Base-by-base conservation (phyloP, 352 stramenopile genomes). In the Phytophthora fragariaefolia region DNA sequence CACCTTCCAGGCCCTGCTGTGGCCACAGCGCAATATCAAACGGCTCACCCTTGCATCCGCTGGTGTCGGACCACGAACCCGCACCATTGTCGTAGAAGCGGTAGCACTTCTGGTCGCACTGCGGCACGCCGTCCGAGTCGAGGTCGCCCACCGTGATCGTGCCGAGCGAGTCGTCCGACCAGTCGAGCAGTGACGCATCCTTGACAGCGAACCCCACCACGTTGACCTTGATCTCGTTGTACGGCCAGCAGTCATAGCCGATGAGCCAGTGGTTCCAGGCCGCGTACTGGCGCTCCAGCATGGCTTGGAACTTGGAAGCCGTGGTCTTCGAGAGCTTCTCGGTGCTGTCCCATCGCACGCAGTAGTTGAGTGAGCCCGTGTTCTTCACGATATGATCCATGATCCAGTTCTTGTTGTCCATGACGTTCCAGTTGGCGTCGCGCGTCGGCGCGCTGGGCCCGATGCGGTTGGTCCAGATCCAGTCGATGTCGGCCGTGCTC, bases 11-110 rank as follows among this genome's bases (percentile, higher is more conserved):
- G 15, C 57, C 65, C 27, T 64, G 12, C n/a, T 58, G 67, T 3
- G 60, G 70, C 70, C 65, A 74, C 24, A 77, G 64, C 13, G 57
- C 71, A 13, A 77, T 52, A 38, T 74, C 69, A 32, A 74, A 77
- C 20, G 55, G 58, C 28, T 66, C 60, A 26, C 62, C 63, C 4
- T 53, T 56, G 57, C 68, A 76, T 5, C 26, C 28, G 12, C 57
- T 69, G 22, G 62, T 76, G 52, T 76, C 68, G 8, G 42, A 43
- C 26, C 40, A 52, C 2, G 18, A 22, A 17, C 18, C 18, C 15
- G 12, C 7, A n/a, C 27, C 53, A 18, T 23, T 40, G 30, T 72
- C 57, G 56, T 73, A 58, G 34, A 58, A 58, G 22, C 20, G 67
- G 58, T 79, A 75, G 53, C 66, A 79, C 1, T 47, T 54, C 10